Base-by-base conservation (phyloP, 129 eudicot genomes). In the Oenanthe sinensis region DNA sequence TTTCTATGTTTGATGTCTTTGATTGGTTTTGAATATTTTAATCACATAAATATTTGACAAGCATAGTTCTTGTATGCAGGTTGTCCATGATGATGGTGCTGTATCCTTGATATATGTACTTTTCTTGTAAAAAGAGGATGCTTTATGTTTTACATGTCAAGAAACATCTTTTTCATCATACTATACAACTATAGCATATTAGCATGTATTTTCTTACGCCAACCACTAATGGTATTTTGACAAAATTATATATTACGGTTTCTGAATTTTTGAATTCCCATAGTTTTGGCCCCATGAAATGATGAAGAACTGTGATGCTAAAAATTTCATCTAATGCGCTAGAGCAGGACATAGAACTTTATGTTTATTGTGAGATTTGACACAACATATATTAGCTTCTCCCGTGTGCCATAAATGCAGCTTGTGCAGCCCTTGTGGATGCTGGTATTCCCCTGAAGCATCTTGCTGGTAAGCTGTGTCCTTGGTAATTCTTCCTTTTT, bases 21-120 rank as follows among this genome's bases (percentile, higher is more conserved):
- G 12, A 8, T 44, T 74, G 8, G 36, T 46, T 45, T 13, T 46
- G 14, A 46, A 44, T 46, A 1, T 33, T 4, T 15, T 4, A 2
- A 33, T 24, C 44, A 8, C 37, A 20, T 60, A 6, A 71, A 8
- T 19, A 22, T 48, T 48, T 58, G 26, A 78, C 39, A 13, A 43
- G 20, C 50, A 52, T 72, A 50, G 13, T 15, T 67, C 2, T 52
- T 71, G 12, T 14, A 71, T 91, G 86, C 98, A 93, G 96, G 98
- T 94, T 85, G 93, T 91, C 80, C 85, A 91, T 83, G 98, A 91
- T 82, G 98, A 94, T 85, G 98, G 98, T 77, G 94, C 97, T 79
- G 98, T 94, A 94, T 94, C 98, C 97, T 91, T 85, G 43, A 3
- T 76, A 45, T 46, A 43, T 43, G 37, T 77, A 39, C 52, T 52